Evolutionary conservation across 164 flowering plant genomes (phyloP), one percentile per base, ranked within the genome.

Genomic region (Amborella trichopoda): DNA sequence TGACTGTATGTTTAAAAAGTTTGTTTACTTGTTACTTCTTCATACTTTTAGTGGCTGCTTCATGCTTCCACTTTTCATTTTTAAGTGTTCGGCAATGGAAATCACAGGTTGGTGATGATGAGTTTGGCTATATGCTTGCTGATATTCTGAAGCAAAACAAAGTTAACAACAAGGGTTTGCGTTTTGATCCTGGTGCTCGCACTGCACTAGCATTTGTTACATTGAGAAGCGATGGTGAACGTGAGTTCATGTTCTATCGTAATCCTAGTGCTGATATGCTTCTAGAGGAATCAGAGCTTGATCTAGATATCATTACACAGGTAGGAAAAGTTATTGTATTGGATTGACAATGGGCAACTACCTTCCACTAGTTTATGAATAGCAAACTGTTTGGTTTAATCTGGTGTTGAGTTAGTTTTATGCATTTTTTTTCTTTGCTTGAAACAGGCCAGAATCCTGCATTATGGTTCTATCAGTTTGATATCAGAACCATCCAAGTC

Each of bases 181-280:
- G 90, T 22, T 91, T 91, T 71, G 99, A 91, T 62, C 76, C 88
- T 47, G 94, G 94, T 62, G 99, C 99, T 22, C 71, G 99, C 44
- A 91, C 99, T 46, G 99, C 96, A 58, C 72, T 91, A 54, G 99
- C 99, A 44, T 91, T 91, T 66, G 99, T 91, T 25, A 91, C 96
- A 10, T 50, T 91, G 58, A 78, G 63, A 53, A 66, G 62, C 20
- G 87, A 77, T 65, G 99, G 99, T 46, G 96, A 91, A 49, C 93
- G 99, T 6, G 95, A 91, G 33, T 91, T 91, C 74, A 91, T 91
- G 99, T 91, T 91, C 61, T 91, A 80, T 39, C 81, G 99, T 21
- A 91, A 91, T 48, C 99, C 99, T n/a, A 91, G 96, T 73, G 99
- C 99, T 28, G 96, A 91, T 70, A 91, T 91, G 99, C 68, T 91